Percentiles rank a stretch among this genome's conserved stretches.
These are phyloP conservation scores for Capronia americana DNA, from an alignment of 2,329 filamentous ascomycete genomes.

Conservation along the genomic window DNA sequence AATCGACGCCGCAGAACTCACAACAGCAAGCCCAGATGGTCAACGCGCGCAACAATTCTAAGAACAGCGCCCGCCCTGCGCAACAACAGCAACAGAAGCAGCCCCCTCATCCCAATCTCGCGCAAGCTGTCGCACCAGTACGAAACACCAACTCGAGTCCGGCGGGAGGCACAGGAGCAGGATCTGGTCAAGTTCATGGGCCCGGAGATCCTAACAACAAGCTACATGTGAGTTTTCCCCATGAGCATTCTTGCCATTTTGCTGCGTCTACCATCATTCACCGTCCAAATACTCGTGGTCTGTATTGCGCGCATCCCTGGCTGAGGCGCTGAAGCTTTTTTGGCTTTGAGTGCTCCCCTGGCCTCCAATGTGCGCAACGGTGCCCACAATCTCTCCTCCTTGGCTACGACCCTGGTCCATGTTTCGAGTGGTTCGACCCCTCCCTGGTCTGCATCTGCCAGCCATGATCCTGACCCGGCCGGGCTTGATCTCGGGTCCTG, in stretches of 20 bases:
- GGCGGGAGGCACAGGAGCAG: slow-evolving; percentile 21
- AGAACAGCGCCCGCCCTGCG: slow-evolving; percentile 18
- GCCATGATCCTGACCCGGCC: slow-evolving; percentile 24
- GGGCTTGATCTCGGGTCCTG: slow-evolving; percentile 25
- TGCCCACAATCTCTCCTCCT: slow-evolving; percentile 14
- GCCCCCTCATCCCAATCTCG: slow-evolving; percentile 19
- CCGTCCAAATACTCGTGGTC: slow-evolving; percentile 5
- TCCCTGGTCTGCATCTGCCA: slow-evolving; percentile 16
- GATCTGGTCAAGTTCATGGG: slow-evolving; percentile 8
- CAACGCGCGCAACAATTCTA: slow-evolving; percentile 14
- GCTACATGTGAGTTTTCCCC: slow-evolving; percentile 31
- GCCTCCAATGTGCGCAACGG: slow-evolving; percentile 19
- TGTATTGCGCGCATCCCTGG: slow-evolving; percentile 14
- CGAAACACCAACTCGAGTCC: slow-evolving; percentile 15
- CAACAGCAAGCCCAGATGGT: slow-evolving; percentile 14
- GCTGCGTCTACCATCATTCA: background rate
- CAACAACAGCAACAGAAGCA: slow-evolving; percentile 16
- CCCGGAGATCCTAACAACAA: slow-evolving; percentile 15
- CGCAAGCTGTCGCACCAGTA: slow-evolving; percentile 17
- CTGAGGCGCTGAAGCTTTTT: slow-evolving; percentile 37
- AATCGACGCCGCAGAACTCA: slow-evolving; percentile 10
- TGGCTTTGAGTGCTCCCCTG: slow-evolving; percentile 17
- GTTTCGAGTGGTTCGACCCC: slow-evolving; percentile 22
- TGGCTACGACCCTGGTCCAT: slow-evolving; percentile 26
- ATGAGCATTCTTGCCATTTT: background rate